These are phyloP conservation scores for Monosporascus sp. DNA, from an alignment of 2,329 filamentous ascomycete species.

Conservation along the genomic window DNA sequence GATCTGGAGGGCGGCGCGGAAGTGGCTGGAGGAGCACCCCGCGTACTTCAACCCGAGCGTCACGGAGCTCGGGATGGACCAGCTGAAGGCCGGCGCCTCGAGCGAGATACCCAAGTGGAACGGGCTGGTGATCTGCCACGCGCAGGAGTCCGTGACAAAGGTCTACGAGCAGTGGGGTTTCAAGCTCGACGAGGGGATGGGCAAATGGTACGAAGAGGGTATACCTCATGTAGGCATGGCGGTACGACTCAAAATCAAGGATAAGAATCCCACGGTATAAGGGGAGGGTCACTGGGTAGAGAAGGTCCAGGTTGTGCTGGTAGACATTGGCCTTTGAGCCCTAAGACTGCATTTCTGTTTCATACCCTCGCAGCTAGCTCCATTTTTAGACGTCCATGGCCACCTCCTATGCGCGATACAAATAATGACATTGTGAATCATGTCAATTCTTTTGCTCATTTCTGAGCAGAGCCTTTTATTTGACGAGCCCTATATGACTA, in stretches of 20 bases:
- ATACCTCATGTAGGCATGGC: slow-evolving; percentile 87
- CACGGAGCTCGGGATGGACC: slow-evolving; percentile 38
- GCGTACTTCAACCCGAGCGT: slow-evolving; percentile 48
- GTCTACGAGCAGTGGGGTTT: slow-evolving; percentile 74
- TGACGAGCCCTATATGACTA: slow-evolving; percentile 37
- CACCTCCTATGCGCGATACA: background rate
- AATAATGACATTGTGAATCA: slow-evolving; percentile 6
- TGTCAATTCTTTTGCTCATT: slow-evolving; percentile 32
- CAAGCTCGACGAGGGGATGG: slow-evolving; percentile 64
- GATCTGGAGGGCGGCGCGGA: slow-evolving; percentile 61
- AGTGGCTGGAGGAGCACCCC: slow-evolving; percentile 62
- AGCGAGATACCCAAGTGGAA: slow-evolving; percentile 56
- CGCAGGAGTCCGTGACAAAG: slow-evolving; percentile 60
- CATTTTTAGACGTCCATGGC: background rate
- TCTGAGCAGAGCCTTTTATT: slow-evolving; percentile 33
- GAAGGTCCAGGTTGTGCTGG: background rate
- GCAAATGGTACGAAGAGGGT: slow-evolving; percentile 76
- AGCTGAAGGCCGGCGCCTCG: slow-evolving; percentile 33
- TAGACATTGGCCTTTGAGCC: background rate
- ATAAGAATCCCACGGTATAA: slow-evolving; percentile 11
- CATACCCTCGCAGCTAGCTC: background rate
- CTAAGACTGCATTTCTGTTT: background rate
- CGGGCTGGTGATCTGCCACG: slow-evolving; percentile 74
- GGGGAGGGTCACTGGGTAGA: background rate
- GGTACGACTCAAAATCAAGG: slow-evolving; percentile 35